Evolutionary conservation across 2,329 filamentous ascomycete species (phyloP), one percentile per base, ranked within the genome.

Genomic region (Cladophialophora psammophila): DNA sequence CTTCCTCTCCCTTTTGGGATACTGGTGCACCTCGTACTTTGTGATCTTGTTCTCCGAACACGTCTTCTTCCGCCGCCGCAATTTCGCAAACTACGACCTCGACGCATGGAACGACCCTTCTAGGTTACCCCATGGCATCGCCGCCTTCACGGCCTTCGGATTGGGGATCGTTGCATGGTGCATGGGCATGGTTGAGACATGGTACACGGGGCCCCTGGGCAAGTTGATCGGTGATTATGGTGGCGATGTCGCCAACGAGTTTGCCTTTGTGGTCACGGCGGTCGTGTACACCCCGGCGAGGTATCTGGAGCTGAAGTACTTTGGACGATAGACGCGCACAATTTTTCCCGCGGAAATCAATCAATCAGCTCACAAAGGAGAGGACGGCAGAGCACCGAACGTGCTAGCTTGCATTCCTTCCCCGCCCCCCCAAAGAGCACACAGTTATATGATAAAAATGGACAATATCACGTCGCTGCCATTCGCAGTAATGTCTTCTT

Each of bases 101-200:
- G 82, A 84, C 20, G 80, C 74, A 6, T 86, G 83, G 82, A 81
- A 85, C 66, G 78, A 78, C 50, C 81, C 82, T 0, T 66, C 69
- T 3, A 74, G 75, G 31, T 72, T 85, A 70, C 83, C 83, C 0
- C 48, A 81, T 13, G 84, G 83, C 6, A 73, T 80, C 42, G 83
- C 76, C 1, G 83, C 80, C 2, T 71, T 79, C 0, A 65, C 76
- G 3, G 81, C 83, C 0, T 86, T 85, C 69, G 73, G 79, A 0
- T 74, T 80, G 1, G 83, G 83, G 1, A 75, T 82, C 7, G 80
- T 77, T 7, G 83, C 80, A 20, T 86, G 84, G 78, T 78, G 86
- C 26, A 78, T 88, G 73, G 87, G 86, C 1, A 88, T 89, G 86
- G 81, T 80, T 55, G 82, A 87, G 76, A 86, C 84, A 0, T 87